phyloP scores from a whole-genome alignment of 352 stramenopile genomes.

The Globisporangium perplexum region DNA sequence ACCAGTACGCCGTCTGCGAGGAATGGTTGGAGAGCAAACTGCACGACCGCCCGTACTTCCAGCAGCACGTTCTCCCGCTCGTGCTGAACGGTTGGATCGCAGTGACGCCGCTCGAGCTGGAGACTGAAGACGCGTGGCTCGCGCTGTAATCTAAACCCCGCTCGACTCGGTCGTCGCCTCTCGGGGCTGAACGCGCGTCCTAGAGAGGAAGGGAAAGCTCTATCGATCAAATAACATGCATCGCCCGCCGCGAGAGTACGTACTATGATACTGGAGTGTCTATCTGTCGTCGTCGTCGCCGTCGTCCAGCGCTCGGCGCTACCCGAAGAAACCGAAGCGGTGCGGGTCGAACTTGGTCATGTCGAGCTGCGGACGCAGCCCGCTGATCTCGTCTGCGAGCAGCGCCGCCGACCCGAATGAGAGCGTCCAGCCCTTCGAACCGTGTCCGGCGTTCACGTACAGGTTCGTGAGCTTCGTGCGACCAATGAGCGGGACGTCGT shows the following conservation, averaged over 20 bases:
- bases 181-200: too few species aligned
- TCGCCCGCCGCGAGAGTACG: background rate
- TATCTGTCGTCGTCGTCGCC: background rate
- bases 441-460: slow-evolving; percentile 82
- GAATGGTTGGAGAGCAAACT: slow-evolving; percentile 16
- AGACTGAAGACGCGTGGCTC: slow-evolving; percentile 25
- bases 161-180: too few species aligned
- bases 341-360: slow-evolving; percentile 79
- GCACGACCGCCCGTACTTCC: slow-evolving; percentile 19
- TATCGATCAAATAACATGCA: background rate
- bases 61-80: slow-evolving; percentile 26
- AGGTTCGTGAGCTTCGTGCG: slow-evolving; percentile 77
- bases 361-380: slow-evolving; percentile 68
- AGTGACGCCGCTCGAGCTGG: slow-evolving; percentile 16
- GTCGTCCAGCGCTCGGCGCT: background rate
- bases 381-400: slow-evolving; percentile 78
- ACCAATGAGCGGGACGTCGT: slow-evolving; percentile 79
- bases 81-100: slow-evolving; percentile 30
- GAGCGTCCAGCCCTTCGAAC: slow-evolving; percentile 82
- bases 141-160: slow-evolving; percentile 13
- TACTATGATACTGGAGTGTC: slow-evolving; percentile 10
- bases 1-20: slow-evolving; percentile 34
- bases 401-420: slow-evolving; percentile 74
- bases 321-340: slow-evolving; percentile 72
- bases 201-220: background rate